Percentiles rank a stretch among this genome's conserved stretches.
Evolutionary conservation across 805 yeast species (phyloP).

Genomic region (Saturnispora galanensis): DNA sequence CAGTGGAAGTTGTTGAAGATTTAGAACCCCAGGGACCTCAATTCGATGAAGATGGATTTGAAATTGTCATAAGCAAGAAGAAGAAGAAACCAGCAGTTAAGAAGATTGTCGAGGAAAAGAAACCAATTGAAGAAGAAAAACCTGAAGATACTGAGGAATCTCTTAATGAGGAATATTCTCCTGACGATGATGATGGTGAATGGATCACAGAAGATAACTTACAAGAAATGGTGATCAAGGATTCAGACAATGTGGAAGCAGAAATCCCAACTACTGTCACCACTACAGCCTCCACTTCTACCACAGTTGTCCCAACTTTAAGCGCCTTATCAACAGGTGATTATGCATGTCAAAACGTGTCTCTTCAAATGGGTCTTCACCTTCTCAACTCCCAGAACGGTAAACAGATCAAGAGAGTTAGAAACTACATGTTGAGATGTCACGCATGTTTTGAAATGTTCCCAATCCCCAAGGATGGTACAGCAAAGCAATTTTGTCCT

Average conservation of each 20-base stretch:
- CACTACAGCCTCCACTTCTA: constrained; percentile 6
- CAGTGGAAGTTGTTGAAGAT: constrained; percentile 13
- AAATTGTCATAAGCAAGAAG: constrained; percentile 11
- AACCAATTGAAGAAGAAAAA: constrained; percentile 9
- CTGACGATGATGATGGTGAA: constrained; percentile 71
- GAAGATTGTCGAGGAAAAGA: constrained; percentile 4
- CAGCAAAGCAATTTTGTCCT: constrained; percentile 83
- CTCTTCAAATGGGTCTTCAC: constrained; percentile 82
- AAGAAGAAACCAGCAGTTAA: background rate
- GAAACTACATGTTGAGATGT: constrained; percentile 92
- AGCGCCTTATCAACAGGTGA: constrained; percentile 92
- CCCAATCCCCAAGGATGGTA: constrained; percentile 69
- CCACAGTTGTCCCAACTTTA: constrained; percentile 33
- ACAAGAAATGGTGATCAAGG: constrained; percentile 57
- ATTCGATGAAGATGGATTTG: constrained; percentile 14
- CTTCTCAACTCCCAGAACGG: constrained; percentile 82
- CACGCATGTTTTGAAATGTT: constrained; percentile 89
- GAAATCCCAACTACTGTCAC: constrained; percentile 14
- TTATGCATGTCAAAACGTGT: constrained; percentile 94
- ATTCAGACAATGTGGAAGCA: constrained; percentile 48
- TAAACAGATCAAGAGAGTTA: constrained; percentile 68
- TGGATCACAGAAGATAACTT: constrained; percentile 93
- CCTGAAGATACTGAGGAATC: constrained; percentile 9
- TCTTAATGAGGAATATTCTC: constrained; percentile 36
- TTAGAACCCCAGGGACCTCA: constrained; percentile 12